These are phyloP conservation scores for Davidsoniella neocaledoniae DNA, from an alignment of 2,329 filamentous ascomycete genomes.

Conservation along the genomic window DNA sequence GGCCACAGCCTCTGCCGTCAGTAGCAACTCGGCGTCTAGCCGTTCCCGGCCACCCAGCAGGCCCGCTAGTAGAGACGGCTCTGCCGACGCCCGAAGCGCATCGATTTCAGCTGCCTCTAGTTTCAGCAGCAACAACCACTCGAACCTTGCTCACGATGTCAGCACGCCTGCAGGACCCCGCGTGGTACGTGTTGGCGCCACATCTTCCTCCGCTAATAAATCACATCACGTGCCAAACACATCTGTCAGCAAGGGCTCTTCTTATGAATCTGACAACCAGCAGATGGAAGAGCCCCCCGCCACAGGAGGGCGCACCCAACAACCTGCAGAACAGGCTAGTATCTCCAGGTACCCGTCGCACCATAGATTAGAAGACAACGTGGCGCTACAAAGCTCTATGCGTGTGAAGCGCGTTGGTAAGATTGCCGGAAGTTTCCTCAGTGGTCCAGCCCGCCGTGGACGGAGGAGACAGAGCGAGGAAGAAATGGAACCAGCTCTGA, in stretches of 20 bases:
- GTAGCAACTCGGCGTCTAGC: slow-evolving; percentile 14
- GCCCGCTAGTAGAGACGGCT: slow-evolving; percentile 25
- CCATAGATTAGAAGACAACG: slow-evolving; percentile 42
- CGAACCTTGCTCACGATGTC: slow-evolving; percentile 20
- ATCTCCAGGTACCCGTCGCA: slow-evolving; percentile 34
- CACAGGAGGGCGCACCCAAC: slow-evolving; percentile 3
- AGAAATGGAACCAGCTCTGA: slow-evolving; percentile 30
- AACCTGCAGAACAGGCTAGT: slow-evolving; percentile 7
- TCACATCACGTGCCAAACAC: slow-evolving; percentile 14
- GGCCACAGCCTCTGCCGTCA: slow-evolving; percentile 10
- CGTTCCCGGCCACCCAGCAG: slow-evolving; percentile 22
- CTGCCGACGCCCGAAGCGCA: slow-evolving; percentile 22
- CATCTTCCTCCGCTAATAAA: slow-evolving; percentile 24
- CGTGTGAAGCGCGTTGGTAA: slow-evolving; percentile 63
- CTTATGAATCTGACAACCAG: slow-evolving; percentile 2
- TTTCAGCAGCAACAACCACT: slow-evolving; percentile 8
- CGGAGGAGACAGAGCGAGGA: slow-evolving; percentile 52
- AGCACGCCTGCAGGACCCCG: slow-evolving; percentile 37
- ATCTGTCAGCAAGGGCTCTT: neutral
- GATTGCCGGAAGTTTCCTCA: slow-evolving; percentile 59
- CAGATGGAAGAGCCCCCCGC: slow-evolving; percentile 4
- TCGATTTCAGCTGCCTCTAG: slow-evolving; percentile 7
- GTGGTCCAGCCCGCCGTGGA: slow-evolving; percentile 62
- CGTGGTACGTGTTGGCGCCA: slow-evolving; percentile 33
- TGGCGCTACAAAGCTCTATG: slow-evolving; percentile 54